phyloP scores from a whole-genome alignment of 495 filamentous ascomycete species.

The Aspergillus avenaceus region DNA sequence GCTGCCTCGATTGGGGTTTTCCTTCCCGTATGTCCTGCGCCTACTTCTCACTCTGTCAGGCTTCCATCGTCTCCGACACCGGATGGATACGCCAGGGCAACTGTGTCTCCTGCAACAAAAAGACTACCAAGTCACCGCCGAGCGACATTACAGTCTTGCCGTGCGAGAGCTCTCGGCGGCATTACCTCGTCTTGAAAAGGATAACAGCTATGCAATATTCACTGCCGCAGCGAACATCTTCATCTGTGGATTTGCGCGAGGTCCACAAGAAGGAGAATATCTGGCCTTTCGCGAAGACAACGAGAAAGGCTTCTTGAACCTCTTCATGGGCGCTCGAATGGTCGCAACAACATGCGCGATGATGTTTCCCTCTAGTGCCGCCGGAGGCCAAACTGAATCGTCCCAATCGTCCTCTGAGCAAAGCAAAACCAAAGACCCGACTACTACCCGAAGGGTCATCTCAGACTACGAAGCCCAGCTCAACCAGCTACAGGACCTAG shows the following conservation, averaged over 20 bases:
- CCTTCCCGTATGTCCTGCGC: constrained; percentile 8
- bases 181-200: background rate
- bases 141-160: background rate
- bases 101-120: background rate
- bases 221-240: constrained; percentile 3
- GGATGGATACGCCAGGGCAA: background rate
- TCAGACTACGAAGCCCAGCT: no score
- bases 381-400: no score
- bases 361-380: background rate
- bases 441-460: no score
- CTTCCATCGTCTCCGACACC: constrained; percentile 6
- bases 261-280: constrained; percentile 11
- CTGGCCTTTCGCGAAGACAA: constrained; percentile 11
- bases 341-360: background rate
- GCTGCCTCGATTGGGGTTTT: constrained; percentile 7
- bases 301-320: background rate
- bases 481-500: no score
- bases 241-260: background rate
- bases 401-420: no score
- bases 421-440: no score
- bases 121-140: constrained; percentile 1
- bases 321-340: constrained; percentile 9
- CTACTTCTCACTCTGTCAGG: constrained; percentile 9
- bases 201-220: constrained; percentile 2
- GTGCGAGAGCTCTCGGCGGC: background rate